These are phyloP conservation scores for Sicyos baderoa DNA, from an alignment of 306 rosid species.

Conservation along the genomic window DNA sequence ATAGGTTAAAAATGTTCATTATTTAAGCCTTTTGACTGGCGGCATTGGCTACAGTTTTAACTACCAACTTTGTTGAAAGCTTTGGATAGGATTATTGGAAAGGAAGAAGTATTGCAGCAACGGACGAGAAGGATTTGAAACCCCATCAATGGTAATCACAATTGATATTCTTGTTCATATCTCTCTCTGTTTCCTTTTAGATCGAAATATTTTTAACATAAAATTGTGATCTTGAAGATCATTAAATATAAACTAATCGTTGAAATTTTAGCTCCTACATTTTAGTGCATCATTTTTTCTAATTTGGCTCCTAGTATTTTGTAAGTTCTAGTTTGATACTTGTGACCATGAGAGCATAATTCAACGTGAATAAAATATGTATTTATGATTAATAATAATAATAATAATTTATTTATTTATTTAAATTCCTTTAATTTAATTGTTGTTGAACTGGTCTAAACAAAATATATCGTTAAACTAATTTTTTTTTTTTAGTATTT, in stretches of 20 bases:
- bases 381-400: too few relatives aligned
- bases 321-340: too few relatives aligned
- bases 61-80: not conserved
- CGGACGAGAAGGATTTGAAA: not conserved
- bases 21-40: not conserved
- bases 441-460: too few relatives aligned
- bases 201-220: not conserved
- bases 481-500: too few relatives aligned
- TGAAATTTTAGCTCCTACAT: not conserved
- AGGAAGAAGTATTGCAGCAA: not conserved
- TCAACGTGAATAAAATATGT: too few relatives aligned
- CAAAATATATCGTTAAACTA: too few relatives aligned
- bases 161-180: not conserved
- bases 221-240: conserved; percentile 3
- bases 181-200: not conserved
- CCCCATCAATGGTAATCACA: conserved; percentile 13
- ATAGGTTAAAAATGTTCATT: conserved; percentile 24
- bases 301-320: too few relatives aligned
- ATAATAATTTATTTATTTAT: too few relatives aligned
- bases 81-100: not conserved
- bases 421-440: too few relatives aligned
- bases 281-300: too few relatives aligned
- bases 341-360: too few relatives aligned
- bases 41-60: not conserved
- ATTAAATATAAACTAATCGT: not conserved